Conservation (phyloP, 805 yeast genomes). For the Wickerhamomyces kurtzmanii region DNA sequence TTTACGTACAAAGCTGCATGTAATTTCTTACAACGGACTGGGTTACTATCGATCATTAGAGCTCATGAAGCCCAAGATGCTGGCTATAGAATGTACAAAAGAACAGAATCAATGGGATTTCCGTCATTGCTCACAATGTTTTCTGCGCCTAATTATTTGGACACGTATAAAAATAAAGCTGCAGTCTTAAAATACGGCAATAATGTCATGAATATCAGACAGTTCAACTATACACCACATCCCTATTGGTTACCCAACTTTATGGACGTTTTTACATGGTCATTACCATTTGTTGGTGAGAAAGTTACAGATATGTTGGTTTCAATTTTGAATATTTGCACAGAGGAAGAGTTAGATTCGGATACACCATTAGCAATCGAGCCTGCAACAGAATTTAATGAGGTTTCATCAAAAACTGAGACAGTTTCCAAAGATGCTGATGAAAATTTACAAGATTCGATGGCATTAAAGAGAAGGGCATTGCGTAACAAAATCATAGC, state of each 20-base stretch:
- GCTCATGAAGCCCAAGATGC: constrained; percentile 99
- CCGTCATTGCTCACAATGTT: constrained; percentile 87
- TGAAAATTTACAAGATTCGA: constrained; percentile 10
- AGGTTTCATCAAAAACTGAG: not conserved
- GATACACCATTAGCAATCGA: constrained; percentile 40
- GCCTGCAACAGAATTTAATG: constrained; percentile 2
- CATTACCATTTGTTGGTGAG: constrained; percentile 94
- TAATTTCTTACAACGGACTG: constrained; percentile 67
- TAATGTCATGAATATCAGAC: constrained; percentile 90
- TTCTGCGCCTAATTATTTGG: constrained; percentile 93
- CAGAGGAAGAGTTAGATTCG: constrained; percentile 87
- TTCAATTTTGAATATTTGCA: constrained; percentile 83
- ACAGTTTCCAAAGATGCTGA: constrained; percentile 1
- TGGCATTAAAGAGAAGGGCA: constrained; percentile 34
- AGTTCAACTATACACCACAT: constrained; percentile 86
- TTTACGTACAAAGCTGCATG: constrained; percentile 73
- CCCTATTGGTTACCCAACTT: constrained; percentile 96
- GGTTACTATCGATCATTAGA: constrained; percentile 74
- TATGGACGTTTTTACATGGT: constrained; percentile 97
- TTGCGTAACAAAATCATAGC: constrained; percentile 85
- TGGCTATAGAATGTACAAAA: constrained; percentile 90
- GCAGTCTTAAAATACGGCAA: constrained; percentile 89
- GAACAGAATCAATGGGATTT: constrained; percentile 76
- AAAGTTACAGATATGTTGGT: constrained; percentile 91
- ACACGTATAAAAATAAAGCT: constrained; percentile 88